Evolutionary conservation across 2,329 filamentous ascomycete genomes (phyloP).

Genomic region (Curvularia sp.): DNA sequence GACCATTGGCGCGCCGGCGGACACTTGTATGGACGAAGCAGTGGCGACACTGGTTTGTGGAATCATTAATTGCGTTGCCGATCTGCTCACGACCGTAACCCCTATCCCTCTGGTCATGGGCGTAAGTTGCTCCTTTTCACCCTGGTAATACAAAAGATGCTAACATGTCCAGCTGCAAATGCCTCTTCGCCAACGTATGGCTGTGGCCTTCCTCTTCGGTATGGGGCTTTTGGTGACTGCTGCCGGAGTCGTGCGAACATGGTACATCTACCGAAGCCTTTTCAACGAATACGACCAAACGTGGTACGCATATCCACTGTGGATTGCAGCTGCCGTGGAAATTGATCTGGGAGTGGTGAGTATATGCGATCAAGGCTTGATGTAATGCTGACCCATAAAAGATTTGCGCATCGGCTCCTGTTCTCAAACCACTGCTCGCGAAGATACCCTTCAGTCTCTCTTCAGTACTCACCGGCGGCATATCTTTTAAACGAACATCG

Average conservation of each 20-base stretch:
- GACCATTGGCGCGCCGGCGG: slow-evolving; percentile 42
- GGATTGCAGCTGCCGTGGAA: slow-evolving; percentile 57
- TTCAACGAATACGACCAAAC: slow-evolving; percentile 53
- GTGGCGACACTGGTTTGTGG: slow-evolving; percentile 49
- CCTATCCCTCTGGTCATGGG: slow-evolving; percentile 54
- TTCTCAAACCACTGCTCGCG: slow-evolving; percentile 38
- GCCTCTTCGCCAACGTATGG: slow-evolving; percentile 51
- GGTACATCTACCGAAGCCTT: slow-evolving; percentile 53
- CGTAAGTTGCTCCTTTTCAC: slow-evolving; percentile 17
- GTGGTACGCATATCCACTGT: slow-evolving; percentile 56
- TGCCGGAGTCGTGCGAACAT: slow-evolving; percentile 54
- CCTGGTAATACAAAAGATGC: not conserved
- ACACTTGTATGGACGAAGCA: slow-evolving; percentile 53
- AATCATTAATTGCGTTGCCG: slow-evolving; percentile 54
- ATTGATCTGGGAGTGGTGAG: slow-evolving; percentile 57
- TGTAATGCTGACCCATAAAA: slow-evolving; percentile 7
- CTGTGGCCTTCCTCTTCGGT: slow-evolving; percentile 50
- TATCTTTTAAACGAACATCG: slow-evolving; percentile 19
- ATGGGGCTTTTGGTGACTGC: slow-evolving; percentile 54
- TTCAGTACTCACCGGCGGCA: slow-evolving; percentile 20
- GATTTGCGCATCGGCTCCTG: slow-evolving; percentile 45
- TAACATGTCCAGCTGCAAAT: slow-evolving; percentile 45
- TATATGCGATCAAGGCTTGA: slow-evolving; percentile 4
- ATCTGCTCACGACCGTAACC: slow-evolving; percentile 52
- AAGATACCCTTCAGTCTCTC: slow-evolving; percentile 38